Evolutionary conservation across 805 yeast species (phyloP), one percentile per base, ranked within the genome.

Genomic region (Cyberlindnera nakhonratchasimensis): DNA sequence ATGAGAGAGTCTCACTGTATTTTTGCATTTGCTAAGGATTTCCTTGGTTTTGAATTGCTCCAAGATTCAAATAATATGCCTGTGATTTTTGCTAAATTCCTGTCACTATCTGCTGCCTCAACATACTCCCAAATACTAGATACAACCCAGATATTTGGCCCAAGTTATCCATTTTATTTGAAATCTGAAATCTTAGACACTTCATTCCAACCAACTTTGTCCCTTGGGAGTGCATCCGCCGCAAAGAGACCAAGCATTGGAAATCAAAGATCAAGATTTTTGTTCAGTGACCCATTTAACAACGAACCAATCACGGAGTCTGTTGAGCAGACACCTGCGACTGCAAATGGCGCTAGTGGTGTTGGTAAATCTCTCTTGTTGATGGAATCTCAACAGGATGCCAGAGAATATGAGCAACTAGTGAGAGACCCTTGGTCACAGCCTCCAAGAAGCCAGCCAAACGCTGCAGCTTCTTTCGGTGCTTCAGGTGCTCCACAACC

Each of bases 1-100:
- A 50, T 71, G 26, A 73, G 93, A 59, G 95, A 85, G 59, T 80
- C 86, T 2, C 69, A 74, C 37, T 68, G 82, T 13, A 71, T 85
- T 7, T 85, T 85, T 58, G 74, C 91, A 6, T 64, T 85, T 41
- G 85, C 86, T n/a, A 64, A 70, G 47, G 87, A 82, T 51, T 82
- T 81, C 35, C 49, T 72, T 26, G 70, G 64, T 43, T 64, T 79
- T 30, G 83, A 77, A 41, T 51, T 78, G 29, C 55, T 64, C 20
- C 72, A 71, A 34, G 63, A 55, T 23, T 52, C 62, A 19, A 58
- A 48, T 28, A 54, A 50, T 45, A 36, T 57, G 39, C 71, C 71
- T 6, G 63, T 63, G 9, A 64, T 74, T 13, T 58, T 63, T 32
- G 79, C 80, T 0, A 69, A 61, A 45, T 74, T 76, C 50, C 67